A percentile compares a stretch with the other conserved stretches of the same genome.
phyloP scores from a whole-genome alignment of 179 eudicot genomes.

The Camellia oleifera region DNA sequence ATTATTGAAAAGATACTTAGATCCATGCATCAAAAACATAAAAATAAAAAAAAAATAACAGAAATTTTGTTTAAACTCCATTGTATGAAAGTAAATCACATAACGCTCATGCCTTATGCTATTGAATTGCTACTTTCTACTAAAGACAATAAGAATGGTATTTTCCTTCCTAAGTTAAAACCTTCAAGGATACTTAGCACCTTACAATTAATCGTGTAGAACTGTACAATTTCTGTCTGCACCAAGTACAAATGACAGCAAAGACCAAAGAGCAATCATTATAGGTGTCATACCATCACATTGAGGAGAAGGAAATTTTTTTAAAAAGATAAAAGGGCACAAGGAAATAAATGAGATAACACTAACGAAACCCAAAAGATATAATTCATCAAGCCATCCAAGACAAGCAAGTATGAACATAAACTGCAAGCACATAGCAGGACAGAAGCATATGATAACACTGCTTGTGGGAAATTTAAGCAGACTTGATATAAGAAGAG shows the following conservation, averaged over 20 bases:
- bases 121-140: not conserved
- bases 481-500: conserved; percentile 94
- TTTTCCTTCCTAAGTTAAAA: too few relatives aligned
- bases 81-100: too few relatives aligned
- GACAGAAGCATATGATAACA: not conserved
- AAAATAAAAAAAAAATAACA: too few relatives aligned
- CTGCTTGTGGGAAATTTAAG: conserved; percentile 3
- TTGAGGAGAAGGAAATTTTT: not conserved
- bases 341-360: not conserved
- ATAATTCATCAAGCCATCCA: not conserved
- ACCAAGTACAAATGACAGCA: not conserved
- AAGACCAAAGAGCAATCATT: not conserved
- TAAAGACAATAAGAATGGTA: not conserved
- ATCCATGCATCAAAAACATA: too few relatives aligned
- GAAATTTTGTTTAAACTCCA: too few relatives aligned
- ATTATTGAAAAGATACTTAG: too few relatives aligned
- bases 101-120: too few relatives aligned
- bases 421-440: not conserved
- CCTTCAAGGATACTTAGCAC: too few relatives aligned
- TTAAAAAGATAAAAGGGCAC: not conserved
- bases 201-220: not conserved
- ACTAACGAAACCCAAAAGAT: not conserved
- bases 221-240: not conserved
- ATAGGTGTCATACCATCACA: too few relatives aligned
- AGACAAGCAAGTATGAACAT: not conserved